Evolutionary conservation across 1,139 yeast genomes (phyloP), one percentile per base, ranked within the genome.

Genomic region (Torulaspora globosa): DNA sequence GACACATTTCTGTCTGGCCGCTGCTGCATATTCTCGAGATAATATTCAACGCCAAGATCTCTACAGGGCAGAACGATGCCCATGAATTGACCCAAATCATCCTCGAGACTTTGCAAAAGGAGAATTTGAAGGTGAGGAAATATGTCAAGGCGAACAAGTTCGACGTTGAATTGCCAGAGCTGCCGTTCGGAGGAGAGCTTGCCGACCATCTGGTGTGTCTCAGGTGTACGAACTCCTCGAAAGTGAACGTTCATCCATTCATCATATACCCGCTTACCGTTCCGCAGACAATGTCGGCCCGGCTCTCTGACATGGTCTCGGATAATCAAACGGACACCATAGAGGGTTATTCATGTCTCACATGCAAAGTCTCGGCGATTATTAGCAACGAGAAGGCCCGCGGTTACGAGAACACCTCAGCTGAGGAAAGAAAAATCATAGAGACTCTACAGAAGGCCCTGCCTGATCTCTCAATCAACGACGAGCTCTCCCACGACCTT

Each of bases 51-150:
- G 82, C 90, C 5, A 80, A 79, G 55, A 82, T 92, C 27, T 82
- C 95, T 1, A 70, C 89, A 28, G 78, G 79, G 36, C 98, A 92
- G 66, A 96, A 90, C 58, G 97, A 90, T 68, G 96, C 97, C 0
- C 97, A 92, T 56, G 98, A 92, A 60, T 73, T 92, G 51, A 76
- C 92, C 27, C 95, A 87, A 60, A 66, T 87, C 46, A 74, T 90
- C 30, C 70, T 89, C 37, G 96, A 90, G 59, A 83, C 94, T 0
- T 70, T 90, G 46, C 83, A 84, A 47, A 76, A 74, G 49, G 97
- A 90, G 61, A 74, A 78, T 55, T 62, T 70, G 10, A 68, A 70
- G 36, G 58, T 80, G 34, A 67, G 62, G 31, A 74, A 70, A 51
- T 70, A 65, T 50, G 65, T 66, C 41, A 66, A 55, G 43, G 58